phyloP scores from a whole-genome alignment of 2,329 filamentous ascomycete species.

The Claviceps paspali region DNA sequence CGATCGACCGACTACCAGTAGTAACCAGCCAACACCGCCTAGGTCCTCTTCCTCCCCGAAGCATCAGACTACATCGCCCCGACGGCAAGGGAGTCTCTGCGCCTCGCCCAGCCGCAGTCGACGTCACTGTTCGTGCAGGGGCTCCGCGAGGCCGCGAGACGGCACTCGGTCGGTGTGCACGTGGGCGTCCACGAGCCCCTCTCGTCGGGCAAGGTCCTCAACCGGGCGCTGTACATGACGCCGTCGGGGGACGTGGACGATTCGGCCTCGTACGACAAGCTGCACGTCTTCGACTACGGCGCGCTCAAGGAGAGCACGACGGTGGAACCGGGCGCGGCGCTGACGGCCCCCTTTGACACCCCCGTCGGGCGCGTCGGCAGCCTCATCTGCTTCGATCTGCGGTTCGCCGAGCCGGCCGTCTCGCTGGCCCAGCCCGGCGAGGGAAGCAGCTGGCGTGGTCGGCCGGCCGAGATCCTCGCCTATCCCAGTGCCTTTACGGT shows the following conservation, averaged over 20 bases:
- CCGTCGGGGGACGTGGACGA: conserved; percentile 26
- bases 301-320: conserved; percentile 34
- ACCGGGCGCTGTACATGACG: conserved; percentile 38
- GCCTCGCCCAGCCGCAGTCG: conserved; percentile 51
- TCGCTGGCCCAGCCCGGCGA: conserved; percentile 36
- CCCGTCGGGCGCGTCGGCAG: conserved; percentile 61
- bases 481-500: conserved; percentile 89
- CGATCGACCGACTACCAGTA: no score
- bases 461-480: conserved; percentile 56
- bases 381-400: conserved; percentile 81
- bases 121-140: conserved; percentile 62
- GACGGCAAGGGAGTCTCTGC: conserved; percentile 50
- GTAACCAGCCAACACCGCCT: no score
- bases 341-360: conserved; percentile 58
- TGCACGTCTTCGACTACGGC: conserved; percentile 73
- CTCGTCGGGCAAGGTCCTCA: conserved; percentile 23
- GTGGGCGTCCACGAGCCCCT: conserved; percentile 69
- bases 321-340: conserved; percentile 50
- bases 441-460: conserved; percentile 12
- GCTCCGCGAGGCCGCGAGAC: conserved; percentile 50
- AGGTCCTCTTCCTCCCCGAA: conserved; percentile 83
- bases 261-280: conserved; percentile 56
- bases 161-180: conserved; percentile 61
- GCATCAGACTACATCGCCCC: conserved; percentile 76
- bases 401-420: conserved; percentile 64